Percentiles rank a stretch among this genome's conserved stretches.
phyloP scores from a whole-genome alignment of 148 eudicot genomes.

The Cornus kousa region DNA sequence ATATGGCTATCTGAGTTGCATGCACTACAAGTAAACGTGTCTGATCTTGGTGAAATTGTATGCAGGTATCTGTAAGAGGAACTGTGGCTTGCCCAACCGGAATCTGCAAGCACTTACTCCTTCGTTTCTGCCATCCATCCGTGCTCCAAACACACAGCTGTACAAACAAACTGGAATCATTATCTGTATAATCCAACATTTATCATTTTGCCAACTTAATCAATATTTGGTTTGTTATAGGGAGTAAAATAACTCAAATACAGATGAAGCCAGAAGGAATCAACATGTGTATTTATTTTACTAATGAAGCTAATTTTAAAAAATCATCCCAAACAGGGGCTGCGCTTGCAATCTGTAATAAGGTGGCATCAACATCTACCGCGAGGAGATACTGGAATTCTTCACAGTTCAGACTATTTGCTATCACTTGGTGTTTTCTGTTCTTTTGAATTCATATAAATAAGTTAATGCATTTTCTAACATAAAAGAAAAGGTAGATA shows the following conservation, averaged over 20 bases:
- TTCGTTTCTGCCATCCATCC: conserved; percentile 40
- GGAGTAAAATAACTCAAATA: not conserved
- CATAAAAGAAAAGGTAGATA: not conserved
- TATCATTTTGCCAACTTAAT: not conserved
- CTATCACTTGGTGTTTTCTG: not conserved
- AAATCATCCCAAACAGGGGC: too few relatives aligned
- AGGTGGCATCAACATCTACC: not conserved
- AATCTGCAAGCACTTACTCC: conserved; percentile 28
- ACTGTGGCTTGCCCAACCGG: conserved; percentile 24
- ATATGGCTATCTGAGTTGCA: conserved; percentile 36
- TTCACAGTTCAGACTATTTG: not conserved
- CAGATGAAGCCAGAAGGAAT: not conserved
- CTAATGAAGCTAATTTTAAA: too few relatives aligned
- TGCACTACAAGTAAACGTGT: conserved; percentile 23
- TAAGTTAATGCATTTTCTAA: not conserved
- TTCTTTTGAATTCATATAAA: not conserved
- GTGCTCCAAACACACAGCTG: conserved; percentile 43
- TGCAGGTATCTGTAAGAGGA: conserved; percentile 29
- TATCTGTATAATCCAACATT: conserved; percentile 1
- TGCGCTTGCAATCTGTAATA: too few relatives aligned
- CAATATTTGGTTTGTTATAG: not conserved
- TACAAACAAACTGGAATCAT: conserved; percentile 10
- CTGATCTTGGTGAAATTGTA: conserved; percentile 39
- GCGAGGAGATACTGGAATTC: not conserved
- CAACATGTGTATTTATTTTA: too few relatives aligned